Evolutionary conservation across 768 basidiomycete species (phyloP), one percentile per base, ranked within the genome.

Genomic region (Butyriboletus loyo): DNA sequence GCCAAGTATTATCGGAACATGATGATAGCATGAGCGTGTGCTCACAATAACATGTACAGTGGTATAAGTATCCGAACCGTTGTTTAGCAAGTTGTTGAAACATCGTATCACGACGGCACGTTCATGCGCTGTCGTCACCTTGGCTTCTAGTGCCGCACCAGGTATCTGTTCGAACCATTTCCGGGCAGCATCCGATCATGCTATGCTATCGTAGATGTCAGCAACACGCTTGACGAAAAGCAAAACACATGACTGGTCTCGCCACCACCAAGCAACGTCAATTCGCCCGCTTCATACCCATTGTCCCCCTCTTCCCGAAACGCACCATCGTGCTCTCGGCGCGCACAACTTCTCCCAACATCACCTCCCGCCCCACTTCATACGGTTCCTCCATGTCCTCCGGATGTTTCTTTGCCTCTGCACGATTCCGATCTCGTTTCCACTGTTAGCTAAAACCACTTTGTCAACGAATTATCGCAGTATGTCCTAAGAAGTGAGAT

Each of bases 381-480:
- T 83, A 83, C n/a, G 92, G 90, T 9, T 86, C 86, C 1, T 89
- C 85, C 69, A 84, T 71, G 28, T 94, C 90, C 61, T 93, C 89
- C 14, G 89, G 50, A 35, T 82, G 75, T 3, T 87, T 85, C 62
- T 83, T 85, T 17, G 79, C 81, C 56, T 87, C 85, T 44, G 73
- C 69, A 35, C 79, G 79, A 34, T 86, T 84, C 0, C 84, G 79
- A 61, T 91, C 91, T 21, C 88, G 82, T 56, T 83, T 81, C n/a
- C n/a, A n/a, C n/a, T n/a, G n/a, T n/a, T n/a, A n/a, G n/a, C n/a
- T n/a, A n/a, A n/a, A n/a, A n/a, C n/a, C n/a, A n/a, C n/a, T n/a
- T n/a, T n/a, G n/a, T n/a, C n/a, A n/a, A n/a, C n/a, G n/a, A n/a
- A n/a, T n/a, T n/a, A n/a, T n/a, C n/a, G n/a, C n/a, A n/a, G n/a